Percentiles rank a stretch among this genome's conserved stretches.
Conservation (phyloP, 139 green algal species). For the Auxenochlorella protothecoides region DNA sequence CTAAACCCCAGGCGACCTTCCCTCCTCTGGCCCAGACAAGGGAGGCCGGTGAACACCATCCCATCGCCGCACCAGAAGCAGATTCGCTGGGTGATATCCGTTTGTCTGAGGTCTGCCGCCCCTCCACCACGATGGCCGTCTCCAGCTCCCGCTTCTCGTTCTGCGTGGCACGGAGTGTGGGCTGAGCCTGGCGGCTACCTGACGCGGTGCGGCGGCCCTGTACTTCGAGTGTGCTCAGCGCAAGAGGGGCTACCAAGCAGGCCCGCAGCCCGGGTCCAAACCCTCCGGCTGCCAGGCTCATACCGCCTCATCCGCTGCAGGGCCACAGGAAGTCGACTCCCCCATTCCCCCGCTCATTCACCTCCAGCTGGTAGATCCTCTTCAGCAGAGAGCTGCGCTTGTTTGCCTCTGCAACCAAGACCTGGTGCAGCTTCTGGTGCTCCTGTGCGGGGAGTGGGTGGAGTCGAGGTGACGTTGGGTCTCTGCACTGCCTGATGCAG, state of each 20-base stretch:
- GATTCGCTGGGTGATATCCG: too few species aligned
- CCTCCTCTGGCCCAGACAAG: too few species aligned
- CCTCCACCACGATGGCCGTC: conserved; percentile 47
- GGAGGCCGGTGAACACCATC: too few species aligned
- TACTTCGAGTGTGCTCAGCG: too few species aligned
- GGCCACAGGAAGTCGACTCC: background rate
- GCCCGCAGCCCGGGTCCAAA: too few species aligned
- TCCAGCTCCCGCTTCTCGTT: conserved; percentile 57
- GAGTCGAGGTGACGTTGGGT: background rate
- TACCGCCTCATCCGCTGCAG: too few species aligned
- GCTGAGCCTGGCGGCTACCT: background rate
- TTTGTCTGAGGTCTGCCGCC: conserved; percentile 6
- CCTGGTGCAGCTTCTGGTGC: conserved; percentile 32
- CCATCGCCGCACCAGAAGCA: too few species aligned
- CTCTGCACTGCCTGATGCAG: background rate
- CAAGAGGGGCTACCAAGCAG: too few species aligned
- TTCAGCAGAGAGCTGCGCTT: conserved; percentile 41
- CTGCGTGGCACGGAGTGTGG: conserved; percentile 9
- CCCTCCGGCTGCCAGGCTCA: too few species aligned
- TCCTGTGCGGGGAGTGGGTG: conserved; percentile 1
- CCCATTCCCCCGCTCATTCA: background rate
- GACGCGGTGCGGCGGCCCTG: too few species aligned
- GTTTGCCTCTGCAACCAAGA: conserved; percentile 36
- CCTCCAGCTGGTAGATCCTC: conserved; percentile 43
- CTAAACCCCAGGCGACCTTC: too few species aligned